Evolutionary conservation across 163 green algal species (phyloP).

Genomic region (Scenedesmus sp.): DNA sequence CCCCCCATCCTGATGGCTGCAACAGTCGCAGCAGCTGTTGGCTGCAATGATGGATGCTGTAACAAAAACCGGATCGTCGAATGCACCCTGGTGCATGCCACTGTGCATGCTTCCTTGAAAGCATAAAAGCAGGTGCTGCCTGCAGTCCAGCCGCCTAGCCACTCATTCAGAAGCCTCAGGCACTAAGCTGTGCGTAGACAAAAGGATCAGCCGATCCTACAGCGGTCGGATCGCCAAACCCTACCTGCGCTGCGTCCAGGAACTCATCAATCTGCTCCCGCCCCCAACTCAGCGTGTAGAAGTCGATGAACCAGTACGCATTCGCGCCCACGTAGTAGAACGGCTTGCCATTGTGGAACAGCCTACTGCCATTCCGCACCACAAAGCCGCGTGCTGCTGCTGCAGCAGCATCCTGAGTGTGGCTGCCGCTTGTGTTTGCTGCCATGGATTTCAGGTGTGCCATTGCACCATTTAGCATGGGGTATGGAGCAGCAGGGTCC

Average conservation of each 20-base stretch:
- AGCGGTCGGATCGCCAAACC: no score
- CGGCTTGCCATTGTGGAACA: constrained; percentile 1
- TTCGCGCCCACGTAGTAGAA: constrained; percentile 41
- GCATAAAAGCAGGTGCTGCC: no score
- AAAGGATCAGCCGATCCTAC: no score
- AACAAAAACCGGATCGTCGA: no score
- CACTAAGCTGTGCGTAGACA: no score
- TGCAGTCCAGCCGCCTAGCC: no score
- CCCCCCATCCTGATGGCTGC: no score
- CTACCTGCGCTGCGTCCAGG: constrained; percentile 26
- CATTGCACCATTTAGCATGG: not conserved
- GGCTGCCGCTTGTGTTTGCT: not conserved
- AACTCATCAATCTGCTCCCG: constrained; percentile 29
- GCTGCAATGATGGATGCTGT: no score
- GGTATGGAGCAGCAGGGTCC: not conserved
- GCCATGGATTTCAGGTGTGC: constrained; percentile 3
- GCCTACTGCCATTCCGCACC: constrained; percentile 19
- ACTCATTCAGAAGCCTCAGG: no score
- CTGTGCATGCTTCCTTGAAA: no score
- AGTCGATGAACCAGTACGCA: constrained; percentile 43
- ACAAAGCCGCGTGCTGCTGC: constrained; percentile 33
- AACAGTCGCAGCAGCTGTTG: no score
- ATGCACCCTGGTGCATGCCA: no score
- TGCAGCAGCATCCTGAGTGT: not conserved
- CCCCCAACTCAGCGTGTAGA: constrained; percentile 34